Percentiles rank a stretch among this genome's conserved stretches.
phyloP scores from a whole-genome alignment of 257 asterid genomes.

The Fraxinus quadrangulata region DNA sequence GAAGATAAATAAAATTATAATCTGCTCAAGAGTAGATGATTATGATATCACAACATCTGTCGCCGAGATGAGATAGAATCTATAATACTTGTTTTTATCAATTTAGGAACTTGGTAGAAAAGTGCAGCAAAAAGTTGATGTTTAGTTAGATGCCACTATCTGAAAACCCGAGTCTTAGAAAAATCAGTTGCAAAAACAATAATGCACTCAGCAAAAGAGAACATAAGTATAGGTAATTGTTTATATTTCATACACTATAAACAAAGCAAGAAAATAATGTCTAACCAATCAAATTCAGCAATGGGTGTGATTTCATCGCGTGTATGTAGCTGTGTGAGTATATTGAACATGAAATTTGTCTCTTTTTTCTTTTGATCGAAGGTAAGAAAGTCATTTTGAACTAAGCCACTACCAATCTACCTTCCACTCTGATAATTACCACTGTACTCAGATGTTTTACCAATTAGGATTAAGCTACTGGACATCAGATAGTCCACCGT shows the following conservation, averaged over 20 bases:
- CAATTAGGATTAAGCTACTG: neutral
- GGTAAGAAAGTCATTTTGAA: neutral
- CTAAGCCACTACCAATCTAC: neutral
- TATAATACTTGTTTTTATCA: neutral
- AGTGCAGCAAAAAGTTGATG: neutral
- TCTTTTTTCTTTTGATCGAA: neutral
- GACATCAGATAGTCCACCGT: neutral
- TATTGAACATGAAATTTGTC: constrained; percentile 1
- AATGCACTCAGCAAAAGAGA: neutral
- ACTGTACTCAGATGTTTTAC: neutral
- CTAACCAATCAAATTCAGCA: constrained; percentile 10
- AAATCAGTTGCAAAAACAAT: neutral
- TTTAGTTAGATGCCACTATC: neutral
- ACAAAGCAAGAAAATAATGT: neutral
- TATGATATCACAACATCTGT: neutral
- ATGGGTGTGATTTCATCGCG: neutral
- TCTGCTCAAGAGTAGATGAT: constrained; percentile 4
- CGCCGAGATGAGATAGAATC: neutral
- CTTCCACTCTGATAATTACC: neutral
- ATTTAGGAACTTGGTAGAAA: neutral
- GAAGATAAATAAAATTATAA: neutral
- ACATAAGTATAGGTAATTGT: neutral
- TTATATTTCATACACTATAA: constrained; percentile 1
- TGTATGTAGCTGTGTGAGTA: neutral
- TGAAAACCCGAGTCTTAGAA: neutral